A percentile compares a stretch with the other conserved stretches of the same genome.
Evolutionary conservation across 345 rosid genomes (phyloP).

Genomic region (Psidium friedrichsthalianum): DNA sequence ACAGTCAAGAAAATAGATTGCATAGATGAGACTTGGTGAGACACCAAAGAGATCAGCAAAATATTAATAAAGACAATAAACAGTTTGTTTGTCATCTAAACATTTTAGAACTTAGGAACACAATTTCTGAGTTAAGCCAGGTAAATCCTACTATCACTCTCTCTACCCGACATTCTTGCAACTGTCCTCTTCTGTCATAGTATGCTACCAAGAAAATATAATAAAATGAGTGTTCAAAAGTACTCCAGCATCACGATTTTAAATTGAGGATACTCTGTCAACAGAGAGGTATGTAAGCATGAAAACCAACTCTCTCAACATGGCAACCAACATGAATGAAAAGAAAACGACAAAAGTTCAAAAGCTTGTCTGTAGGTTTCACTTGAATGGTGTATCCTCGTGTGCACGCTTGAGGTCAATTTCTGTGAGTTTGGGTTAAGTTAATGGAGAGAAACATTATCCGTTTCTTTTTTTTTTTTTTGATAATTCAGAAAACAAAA

Average conservation of each 20-base stretch:
- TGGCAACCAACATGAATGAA: not conserved
- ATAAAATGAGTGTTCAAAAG: not conserved
- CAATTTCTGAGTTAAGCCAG: not conserved
- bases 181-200: not conserved
- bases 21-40: not conserved
- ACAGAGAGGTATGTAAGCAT: not conserved
- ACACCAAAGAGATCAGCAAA: not conserved
- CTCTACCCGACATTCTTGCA: not conserved
- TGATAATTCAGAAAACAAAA: not conserved
- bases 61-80: not conserved
- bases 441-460: not conserved
- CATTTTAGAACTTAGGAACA: not conserved
- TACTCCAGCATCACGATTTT: not conserved
- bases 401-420: not conserved
- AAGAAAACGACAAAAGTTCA: not conserved
- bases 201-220: not conserved
- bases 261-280: not conserved
- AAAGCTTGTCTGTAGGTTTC: not conserved
- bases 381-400: not conserved
- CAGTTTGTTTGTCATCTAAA: not conserved
- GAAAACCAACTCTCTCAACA: not conserved
- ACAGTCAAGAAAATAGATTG: not conserved
- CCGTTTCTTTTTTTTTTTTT: not conserved
- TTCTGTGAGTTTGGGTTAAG: not conserved
- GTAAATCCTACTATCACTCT: not conserved